These are phyloP conservation scores for Margaritispora aquatica DNA, from an alignment of 495 filamentous ascomycete species.

Conservation along the genomic window DNA sequence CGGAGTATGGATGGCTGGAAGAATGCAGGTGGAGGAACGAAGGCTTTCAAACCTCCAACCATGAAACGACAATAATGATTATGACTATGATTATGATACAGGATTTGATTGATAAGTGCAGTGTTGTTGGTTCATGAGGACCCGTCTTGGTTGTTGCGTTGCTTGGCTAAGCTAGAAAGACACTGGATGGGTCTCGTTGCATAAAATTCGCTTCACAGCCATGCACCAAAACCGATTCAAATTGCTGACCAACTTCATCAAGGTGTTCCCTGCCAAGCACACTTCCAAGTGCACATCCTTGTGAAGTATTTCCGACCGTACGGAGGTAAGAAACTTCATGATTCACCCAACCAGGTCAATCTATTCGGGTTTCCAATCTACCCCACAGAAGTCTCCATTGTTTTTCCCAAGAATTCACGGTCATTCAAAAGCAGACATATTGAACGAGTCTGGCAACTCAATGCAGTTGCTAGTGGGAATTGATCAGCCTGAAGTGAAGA, in stretches of 20 bases:
- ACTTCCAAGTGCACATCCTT: not conserved
- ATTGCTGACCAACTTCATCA: not conserved
- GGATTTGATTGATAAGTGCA: not conserved
- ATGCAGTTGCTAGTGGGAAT: no score
- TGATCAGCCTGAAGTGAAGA: no score
- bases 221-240: not conserved
- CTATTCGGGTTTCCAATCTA: not conserved
- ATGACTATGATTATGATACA: not conserved
- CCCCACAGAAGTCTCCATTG: not conserved
- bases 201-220: not conserved
- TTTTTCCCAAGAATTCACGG: not conserved
- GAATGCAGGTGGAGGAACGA: constrained; percentile 21
- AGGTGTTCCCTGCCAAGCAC: not conserved
- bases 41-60: constrained; percentile 15
- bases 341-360: not conserved
- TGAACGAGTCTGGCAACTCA: no score
- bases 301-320: not conserved
- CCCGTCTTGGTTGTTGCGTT: not conserved
- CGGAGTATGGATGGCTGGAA: constrained; percentile 34
- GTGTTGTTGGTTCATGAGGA: not conserved
- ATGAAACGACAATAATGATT: constrained; percentile 12
- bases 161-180: not conserved
- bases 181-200: not conserved
- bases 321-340: not conserved
- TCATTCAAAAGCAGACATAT: no score